Base-by-base conservation (phyloP, 176 grass and related monocot genomes). In the Rhipidocladum racemiflorum region DNA sequence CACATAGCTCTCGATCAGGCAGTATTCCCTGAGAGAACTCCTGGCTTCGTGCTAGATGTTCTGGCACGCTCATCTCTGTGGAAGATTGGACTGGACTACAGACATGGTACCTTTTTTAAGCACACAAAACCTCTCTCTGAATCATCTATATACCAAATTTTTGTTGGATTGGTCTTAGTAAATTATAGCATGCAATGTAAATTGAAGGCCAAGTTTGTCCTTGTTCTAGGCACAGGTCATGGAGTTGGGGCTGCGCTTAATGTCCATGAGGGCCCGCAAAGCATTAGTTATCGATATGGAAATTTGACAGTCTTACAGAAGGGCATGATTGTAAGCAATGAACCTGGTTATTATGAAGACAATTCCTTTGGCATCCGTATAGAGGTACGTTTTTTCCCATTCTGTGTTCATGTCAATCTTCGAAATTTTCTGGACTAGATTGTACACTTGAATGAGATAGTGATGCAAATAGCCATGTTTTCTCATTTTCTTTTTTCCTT, bases 241-340 rank as follows among this genome's bases (percentile, higher is more conserved):
- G 95, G 95, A 53, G 95, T 97, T 72, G 95, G 95, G 80, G 95
- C 95, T 81, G 95, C 92, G 80, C 80, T 97, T 72, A 97, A 97
- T 82, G 95, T 97, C 18, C 95, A 97, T 8, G 95, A 97, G 65
- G 95, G 95, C 53, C 95, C 95, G 27, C 95, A 94, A 79, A 91
- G 95, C 84, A 97, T 97, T 86, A 97, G 95, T 77, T 97, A 94
- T 71, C 88, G 90, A 61, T 97, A 87, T 84, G 92, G 95, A 82
- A 94, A 97, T 87, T 91, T 91, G 75, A 88, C 90, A 72, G 70
- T 84, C 81, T 92, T 97, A 81, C 92, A 94, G 42, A 94, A 91
- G 44, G 95, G 95, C 59, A 97, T 97, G 95, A 91, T 97, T 82
- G 88, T 97, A 87, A 97, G 95, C 88, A 97, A 97, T 68, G 95